phyloP scores from a whole-genome alignment of 306 rosid genomes.

The Trichosanthes cucumerina region DNA sequence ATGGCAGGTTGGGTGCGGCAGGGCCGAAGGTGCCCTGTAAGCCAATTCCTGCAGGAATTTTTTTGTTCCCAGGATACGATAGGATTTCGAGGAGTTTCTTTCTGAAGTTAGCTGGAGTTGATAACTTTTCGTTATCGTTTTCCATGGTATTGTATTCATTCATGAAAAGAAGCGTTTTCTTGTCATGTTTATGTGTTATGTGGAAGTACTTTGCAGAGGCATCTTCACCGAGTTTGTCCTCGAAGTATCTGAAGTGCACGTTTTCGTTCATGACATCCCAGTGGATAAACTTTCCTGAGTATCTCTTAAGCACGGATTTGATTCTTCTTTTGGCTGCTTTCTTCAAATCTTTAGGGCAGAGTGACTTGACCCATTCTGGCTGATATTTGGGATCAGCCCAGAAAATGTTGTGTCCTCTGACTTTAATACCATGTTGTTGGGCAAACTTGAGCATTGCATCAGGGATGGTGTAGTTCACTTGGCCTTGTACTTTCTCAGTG shows the following conservation, averaged over 20 bases:
- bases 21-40: conserved; percentile 49
- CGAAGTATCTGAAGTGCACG: conserved; percentile 48
- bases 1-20: conserved; percentile 33
- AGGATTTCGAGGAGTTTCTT: conserved; percentile 37
- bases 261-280: conserved; percentile 89
- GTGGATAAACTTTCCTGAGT: conserved; percentile 42
- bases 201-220: conserved; percentile 30
- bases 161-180: conserved; percentile 32
- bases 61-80: conserved; percentile 13
- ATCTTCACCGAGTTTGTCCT: conserved; percentile 28
- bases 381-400: conserved; percentile 53
- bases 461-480: conserved; percentile 27
- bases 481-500: conserved; percentile 32
- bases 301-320: conserved; percentile 34
- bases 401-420: conserved; percentile 65
- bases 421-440: conserved; percentile 23
- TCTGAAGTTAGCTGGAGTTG: conserved; percentile 32
- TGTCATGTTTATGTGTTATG: conserved; percentile 29
- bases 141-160: conserved; percentile 78
- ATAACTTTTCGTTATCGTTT: conserved; percentile 23
- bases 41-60: conserved; percentile 39
- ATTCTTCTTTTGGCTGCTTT: conserved; percentile 20
- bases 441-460: conserved; percentile 57
- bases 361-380: conserved; percentile 48
- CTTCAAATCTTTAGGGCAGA: conserved; percentile 16